Evolutionary conservation across 768 basidiomycete genomes (phyloP).

Genomic region (Asterophora parasitica): DNA sequence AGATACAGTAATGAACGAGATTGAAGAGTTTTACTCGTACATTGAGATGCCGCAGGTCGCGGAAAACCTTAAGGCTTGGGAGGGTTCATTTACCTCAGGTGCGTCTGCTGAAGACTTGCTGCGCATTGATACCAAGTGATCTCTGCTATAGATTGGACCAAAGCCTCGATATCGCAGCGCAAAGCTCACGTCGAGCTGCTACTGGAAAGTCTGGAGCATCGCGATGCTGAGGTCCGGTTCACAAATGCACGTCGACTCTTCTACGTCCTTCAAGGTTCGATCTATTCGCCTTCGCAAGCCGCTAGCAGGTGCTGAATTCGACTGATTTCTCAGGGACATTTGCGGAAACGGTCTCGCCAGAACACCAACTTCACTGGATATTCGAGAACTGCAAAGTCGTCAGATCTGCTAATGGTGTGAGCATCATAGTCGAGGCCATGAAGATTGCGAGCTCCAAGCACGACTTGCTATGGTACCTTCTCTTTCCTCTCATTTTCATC

Average conservation of each 20-base stretch:
- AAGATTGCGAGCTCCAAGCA: constrained; percentile 88
- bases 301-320: constrained; percentile 1
- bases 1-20: constrained; percentile 91
- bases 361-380: constrained; percentile 94
- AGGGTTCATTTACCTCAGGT: constrained; percentile 79
- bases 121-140: constrained; percentile 5
- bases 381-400: constrained; percentile 90
- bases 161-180: constrained; percentile 53
- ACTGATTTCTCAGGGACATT: constrained; percentile 61
- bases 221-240: constrained; percentile 79
- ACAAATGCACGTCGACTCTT: constrained; percentile 82
- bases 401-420: constrained; percentile 77
- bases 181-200: constrained; percentile 74
- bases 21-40: constrained; percentile 98
- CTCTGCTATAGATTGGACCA: constrained; percentile 66
- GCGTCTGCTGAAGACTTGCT: constrained; percentile 20
- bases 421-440: constrained; percentile 79
- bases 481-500: neutral
- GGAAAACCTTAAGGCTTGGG: constrained; percentile 85
- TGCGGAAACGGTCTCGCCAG: constrained; percentile 84
- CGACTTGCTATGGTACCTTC: constrained; percentile 65
- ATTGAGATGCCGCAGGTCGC: constrained; percentile 89
- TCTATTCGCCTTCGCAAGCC: neutral
- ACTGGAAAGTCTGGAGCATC: constrained; percentile 84
- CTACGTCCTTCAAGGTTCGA: constrained; percentile 86